A percentile compares a stretch with the other conserved stretches of the same genome.
Conservation (phyloP, 2,329 filamentous ascomycete species). For the Fusarium circinatum region DNA sequence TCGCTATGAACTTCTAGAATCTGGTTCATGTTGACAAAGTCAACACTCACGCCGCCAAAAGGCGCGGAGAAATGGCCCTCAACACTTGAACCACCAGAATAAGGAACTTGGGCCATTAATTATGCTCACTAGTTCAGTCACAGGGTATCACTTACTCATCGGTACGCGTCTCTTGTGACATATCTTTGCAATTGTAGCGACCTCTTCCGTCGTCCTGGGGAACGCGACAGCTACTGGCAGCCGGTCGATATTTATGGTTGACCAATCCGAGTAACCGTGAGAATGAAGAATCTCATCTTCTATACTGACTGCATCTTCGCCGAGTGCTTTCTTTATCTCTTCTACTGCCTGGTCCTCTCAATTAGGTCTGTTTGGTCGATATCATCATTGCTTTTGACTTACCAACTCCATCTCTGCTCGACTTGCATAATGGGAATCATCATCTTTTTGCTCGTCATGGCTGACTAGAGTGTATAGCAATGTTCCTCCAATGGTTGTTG, state of each 20-base stretch:
- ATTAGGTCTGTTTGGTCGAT: rapidly evolving
- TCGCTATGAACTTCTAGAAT: constrained; percentile 81
- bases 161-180: constrained; percentile 84
- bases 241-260: constrained; percentile 66
- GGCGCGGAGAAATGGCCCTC: constrained; percentile 92
- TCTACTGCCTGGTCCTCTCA: constrained; percentile 57
- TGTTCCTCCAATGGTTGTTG: neutral
- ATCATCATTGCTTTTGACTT: rapidly evolving
- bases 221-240: constrained; percentile 73
- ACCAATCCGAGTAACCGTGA: constrained; percentile 75
- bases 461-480: neutral
- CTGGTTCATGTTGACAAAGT: constrained; percentile 88
- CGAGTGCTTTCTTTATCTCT: constrained; percentile 62
- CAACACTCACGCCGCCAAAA: constrained; percentile 86
- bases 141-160: constrained; percentile 53
- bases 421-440: neutral
- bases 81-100: constrained; percentile 85
- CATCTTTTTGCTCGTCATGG: rapidly evolving
- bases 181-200: constrained; percentile 69
- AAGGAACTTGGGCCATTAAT: constrained; percentile 63
- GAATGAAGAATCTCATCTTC: constrained; percentile 70
- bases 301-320: constrained; percentile 65
- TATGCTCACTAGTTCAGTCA: neutral
- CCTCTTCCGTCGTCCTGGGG: constrained; percentile 68
- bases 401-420: constrained; percentile 2